Percentiles rank a stretch among this genome's conserved stretches.
These are phyloP conservation scores for Coemansia aciculifera DNA, from an alignment of 192 early-diverging fungal genomes.

Conservation along the genomic window DNA sequence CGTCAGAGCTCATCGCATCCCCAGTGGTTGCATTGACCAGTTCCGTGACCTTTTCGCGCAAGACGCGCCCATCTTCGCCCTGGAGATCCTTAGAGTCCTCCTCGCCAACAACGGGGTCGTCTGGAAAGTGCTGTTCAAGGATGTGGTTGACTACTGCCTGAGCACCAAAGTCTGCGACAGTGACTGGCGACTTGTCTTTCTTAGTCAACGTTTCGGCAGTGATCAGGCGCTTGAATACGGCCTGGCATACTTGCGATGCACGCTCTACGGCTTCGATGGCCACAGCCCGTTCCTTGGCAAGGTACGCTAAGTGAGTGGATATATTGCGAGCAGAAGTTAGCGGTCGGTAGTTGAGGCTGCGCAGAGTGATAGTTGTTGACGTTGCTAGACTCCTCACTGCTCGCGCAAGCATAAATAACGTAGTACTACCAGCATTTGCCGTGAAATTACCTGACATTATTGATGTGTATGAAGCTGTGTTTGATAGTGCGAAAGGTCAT, in stretches of 20 bases:
- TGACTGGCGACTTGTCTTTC: slow-evolving; percentile 95
- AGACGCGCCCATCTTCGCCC: slow-evolving; percentile 61
- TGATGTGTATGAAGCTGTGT: neutral
- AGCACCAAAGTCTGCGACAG: slow-evolving; percentile 95
- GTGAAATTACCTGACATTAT: neutral
- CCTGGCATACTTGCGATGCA: slow-evolving; percentile 86
- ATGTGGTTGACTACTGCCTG: slow-evolving; percentile 92
- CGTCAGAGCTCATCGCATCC: slow-evolving; percentile 59
- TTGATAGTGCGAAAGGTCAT: neutral
- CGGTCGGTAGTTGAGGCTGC: neutral
- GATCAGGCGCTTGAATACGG: slow-evolving; percentile 81
- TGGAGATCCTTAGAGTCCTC: slow-evolving; percentile 89
- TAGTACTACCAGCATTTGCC: neutral
- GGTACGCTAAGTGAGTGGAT: slow-evolving; percentile 32
- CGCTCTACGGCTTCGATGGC: slow-evolving; percentile 88
- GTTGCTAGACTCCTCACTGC: neutral
- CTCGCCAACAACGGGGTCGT: slow-evolving; percentile 93
- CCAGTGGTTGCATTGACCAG: slow-evolving; percentile 74
- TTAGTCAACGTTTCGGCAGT: slow-evolving; percentile 83
- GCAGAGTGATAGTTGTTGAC: neutral
- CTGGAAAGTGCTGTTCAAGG: slow-evolving; percentile 74
- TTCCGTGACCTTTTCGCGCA: slow-evolving; percentile 78
- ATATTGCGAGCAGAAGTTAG: slow-evolving; percentile 4
- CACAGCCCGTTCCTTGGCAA: slow-evolving; percentile 70
- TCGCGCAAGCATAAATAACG: neutral